Evolutionary conservation across 83 land plant genomes (phyloP), one percentile per base, ranked within the genome.

Genomic region (Picea engelmannii): DNA sequence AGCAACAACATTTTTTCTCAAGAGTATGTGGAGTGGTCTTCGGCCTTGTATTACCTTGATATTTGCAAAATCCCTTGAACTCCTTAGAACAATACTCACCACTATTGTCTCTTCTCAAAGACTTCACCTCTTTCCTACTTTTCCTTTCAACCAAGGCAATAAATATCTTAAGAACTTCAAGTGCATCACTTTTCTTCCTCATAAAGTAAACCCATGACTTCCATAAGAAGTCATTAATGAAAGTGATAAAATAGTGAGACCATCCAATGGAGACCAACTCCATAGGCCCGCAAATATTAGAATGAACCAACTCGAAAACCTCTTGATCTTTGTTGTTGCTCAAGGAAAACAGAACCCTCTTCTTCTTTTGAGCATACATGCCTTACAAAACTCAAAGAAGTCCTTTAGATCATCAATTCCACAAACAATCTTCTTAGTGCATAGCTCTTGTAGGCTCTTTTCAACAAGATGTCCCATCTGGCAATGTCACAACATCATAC

Each of bases 351-450:
- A 0, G 0, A 38, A 38, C 5, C 5, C 40, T 38, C 40, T 38
- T 38, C 4, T 38, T 0, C 40, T 38, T 38, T n/a, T n/a, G n/a
- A n/a, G n/a, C n/a, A 0, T 5, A 4, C 3, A 5, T 0, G 4
- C 40, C 4, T 4, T 5, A 38, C 4, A 38, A 0, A 38, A 38
- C 5, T 38, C 40, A 38, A 38, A 38, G 4, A 5, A 38, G 0
- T 62, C 1, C 20, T 62, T 62, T 0, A 62, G 5, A 62, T 44
- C 1, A 7, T 44, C 9, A 44, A 44, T 44, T 16, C 63, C 63
- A 62, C 0, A 0, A 0, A 62, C 4, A 62, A 4, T 16, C 0
- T 62, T 62, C 63, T 62, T 62, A 9, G 20, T 62, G 20, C 20
- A 62, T 17, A 62, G n/a, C 35, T 31, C 35, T 27, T 27, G 31